Evolutionary conservation across 495 filamentous ascomycete species (phyloP).

Genomic region (Bathelium albidoporum): DNA sequence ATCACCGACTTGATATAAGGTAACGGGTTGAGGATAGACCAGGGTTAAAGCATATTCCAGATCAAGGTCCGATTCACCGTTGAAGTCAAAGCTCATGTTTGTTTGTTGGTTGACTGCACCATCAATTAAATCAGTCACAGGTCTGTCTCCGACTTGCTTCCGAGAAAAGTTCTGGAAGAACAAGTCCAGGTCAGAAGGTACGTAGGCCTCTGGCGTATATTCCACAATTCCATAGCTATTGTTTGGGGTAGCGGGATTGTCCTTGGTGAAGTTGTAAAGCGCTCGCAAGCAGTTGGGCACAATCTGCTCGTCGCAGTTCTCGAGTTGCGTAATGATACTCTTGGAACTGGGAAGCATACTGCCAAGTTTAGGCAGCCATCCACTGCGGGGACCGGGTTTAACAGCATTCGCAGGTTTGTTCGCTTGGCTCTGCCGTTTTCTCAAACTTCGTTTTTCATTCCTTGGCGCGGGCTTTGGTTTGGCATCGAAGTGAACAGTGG

Average conservation of each 20-base stretch:
- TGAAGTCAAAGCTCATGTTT: constrained; percentile 1
- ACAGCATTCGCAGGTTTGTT: background rate
- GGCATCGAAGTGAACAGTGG: constrained; percentile 9
- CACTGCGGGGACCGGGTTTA: background rate
- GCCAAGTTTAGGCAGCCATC: constrained; percentile 20
- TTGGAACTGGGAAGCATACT: constrained; percentile 3
- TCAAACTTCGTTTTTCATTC: background rate
- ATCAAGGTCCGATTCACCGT: constrained; percentile 10
- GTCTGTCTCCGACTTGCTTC: background rate
- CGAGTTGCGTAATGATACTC: constrained; percentile 17
- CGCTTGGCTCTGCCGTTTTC: constrained; percentile 3
- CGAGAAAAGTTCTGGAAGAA: constrained; percentile 13
- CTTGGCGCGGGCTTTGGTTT: constrained; percentile 7
- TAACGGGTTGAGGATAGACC: background rate
- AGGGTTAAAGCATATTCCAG: background rate
- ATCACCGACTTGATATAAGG: background rate
- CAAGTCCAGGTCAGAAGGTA: constrained; percentile 6
- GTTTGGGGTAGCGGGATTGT: constrained; percentile 26
- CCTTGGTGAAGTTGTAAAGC: constrained; percentile 42
- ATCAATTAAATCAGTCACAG: constrained; percentile 7
- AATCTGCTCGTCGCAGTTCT: constrained; percentile 36
- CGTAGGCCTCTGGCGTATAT: constrained; percentile 5
- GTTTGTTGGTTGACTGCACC: constrained; percentile 3
- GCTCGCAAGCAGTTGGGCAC: constrained; percentile 45
- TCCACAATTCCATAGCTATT: constrained; percentile 44